Percentiles rank a stretch among this genome's conserved stretches.
These are phyloP conservation scores for Phycomyces blakesleeanus DNA, from an alignment of 192 early-diverging fungal species.

Conservation along the genomic window DNA sequence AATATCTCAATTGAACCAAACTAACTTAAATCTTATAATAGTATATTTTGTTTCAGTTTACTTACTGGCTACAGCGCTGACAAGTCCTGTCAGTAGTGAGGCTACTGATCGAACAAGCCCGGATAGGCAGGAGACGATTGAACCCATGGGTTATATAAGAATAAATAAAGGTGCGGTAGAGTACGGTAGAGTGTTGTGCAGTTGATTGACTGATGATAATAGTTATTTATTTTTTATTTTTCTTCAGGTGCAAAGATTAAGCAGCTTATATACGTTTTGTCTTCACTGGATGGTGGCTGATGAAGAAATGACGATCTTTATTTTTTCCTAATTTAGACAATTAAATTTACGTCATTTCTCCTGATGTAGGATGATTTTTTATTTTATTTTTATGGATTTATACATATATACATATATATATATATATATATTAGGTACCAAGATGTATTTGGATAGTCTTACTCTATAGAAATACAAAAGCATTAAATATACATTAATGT, in stretches of 20 bases:
- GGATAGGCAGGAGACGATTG: slow-evolving; percentile 18
- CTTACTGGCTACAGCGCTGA: slow-evolving; percentile 18
- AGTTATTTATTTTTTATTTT: neutral
- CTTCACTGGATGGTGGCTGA: neutral
- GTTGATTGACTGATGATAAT: neutral
- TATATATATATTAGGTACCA: too few relatives aligned
- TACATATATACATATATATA: too few relatives aligned
- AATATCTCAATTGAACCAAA: neutral
- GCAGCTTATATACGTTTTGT: neutral
- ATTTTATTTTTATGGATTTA: too few relatives aligned
- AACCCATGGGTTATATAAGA: slow-evolving; percentile 22
- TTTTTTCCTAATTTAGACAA: neutral
- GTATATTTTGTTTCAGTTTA: neutral
- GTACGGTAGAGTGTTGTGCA: too few relatives aligned
- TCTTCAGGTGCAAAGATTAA: neutral
- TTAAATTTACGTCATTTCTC: too few relatives aligned
- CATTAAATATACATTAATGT: too few relatives aligned
- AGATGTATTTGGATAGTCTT: too few relatives aligned
- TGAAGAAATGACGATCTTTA: neutral
- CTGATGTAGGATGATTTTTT: too few relatives aligned
- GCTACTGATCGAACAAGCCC: slow-evolving; percentile 22
- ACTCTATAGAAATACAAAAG: too few relatives aligned
- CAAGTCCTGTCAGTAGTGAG: slow-evolving; percentile 18
- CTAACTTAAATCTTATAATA: too few relatives aligned
- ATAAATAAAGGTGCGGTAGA: too few relatives aligned